phyloP scores from a whole-genome alignment of 2,329 filamentous ascomycete genomes.

The Nemania sp. region DNA sequence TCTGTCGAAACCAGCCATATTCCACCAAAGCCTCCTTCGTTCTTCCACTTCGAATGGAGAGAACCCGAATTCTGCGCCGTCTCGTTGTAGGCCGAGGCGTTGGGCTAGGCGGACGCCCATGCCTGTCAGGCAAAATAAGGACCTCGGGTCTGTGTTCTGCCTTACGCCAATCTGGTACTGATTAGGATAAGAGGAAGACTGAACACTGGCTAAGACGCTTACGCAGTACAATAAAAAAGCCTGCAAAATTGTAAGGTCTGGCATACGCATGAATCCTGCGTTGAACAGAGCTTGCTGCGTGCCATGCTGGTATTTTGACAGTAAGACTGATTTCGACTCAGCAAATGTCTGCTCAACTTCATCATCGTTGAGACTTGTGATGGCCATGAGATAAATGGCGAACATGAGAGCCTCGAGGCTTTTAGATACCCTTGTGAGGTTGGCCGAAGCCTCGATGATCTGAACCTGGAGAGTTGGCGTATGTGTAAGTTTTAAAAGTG shows the following conservation, averaged over 20 bases:
- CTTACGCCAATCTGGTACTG: conserved; percentile 55
- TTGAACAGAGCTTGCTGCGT: conserved; percentile 68
- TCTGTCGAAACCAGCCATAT: conserved; percentile 68
- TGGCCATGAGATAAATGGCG: conserved; percentile 62
- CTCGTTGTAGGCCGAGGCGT: conserved; percentile 69
- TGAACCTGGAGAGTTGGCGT: conserved; percentile 66
- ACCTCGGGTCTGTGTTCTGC: conserved; percentile 62
- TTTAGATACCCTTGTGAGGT: conserved; percentile 56
- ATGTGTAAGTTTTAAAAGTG: conserved; percentile 69
- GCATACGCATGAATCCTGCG: conserved; percentile 67
- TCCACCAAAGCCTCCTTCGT: conserved; percentile 75
- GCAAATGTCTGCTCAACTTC: conserved; percentile 57
- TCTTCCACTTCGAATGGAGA: conserved; percentile 68
- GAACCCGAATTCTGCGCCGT: conserved; percentile 56
- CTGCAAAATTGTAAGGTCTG: conserved; percentile 67
- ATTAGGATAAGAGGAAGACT: conserved; percentile 33
- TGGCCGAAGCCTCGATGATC: conserved; percentile 63
- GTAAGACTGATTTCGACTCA: conserved; percentile 54
- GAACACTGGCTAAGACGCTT: conserved; percentile 26
- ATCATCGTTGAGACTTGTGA: conserved; percentile 60
- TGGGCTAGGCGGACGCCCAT: conserved; percentile 69
- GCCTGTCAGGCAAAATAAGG: conserved; percentile 63
- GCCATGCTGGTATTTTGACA: conserved; percentile 58
- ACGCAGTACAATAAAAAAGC: conserved; percentile 70
- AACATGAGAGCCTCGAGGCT: conserved; percentile 71